Conservation (phyloP, 208 protist genomes). For the Crithidia acanthocephali region DNA sequence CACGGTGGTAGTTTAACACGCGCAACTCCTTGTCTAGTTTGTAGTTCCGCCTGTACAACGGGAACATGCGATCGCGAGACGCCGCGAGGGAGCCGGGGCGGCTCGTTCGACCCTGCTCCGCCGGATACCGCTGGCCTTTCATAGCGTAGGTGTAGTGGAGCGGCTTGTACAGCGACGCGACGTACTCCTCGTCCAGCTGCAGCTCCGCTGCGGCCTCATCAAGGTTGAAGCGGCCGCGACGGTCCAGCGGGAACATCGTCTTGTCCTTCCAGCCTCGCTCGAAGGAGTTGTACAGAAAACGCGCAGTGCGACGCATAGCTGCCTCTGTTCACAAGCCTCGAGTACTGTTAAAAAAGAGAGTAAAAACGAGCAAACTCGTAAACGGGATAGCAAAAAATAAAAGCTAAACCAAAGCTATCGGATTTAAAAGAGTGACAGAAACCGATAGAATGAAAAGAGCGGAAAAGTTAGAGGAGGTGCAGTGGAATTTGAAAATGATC, state of each 20-base stretch:
- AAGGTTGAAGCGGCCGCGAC: slow-evolving; percentile 82
- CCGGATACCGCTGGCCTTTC: slow-evolving; percentile 82
- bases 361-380: no score
- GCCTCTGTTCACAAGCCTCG: neutral
- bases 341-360: no score
- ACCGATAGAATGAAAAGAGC: no score
- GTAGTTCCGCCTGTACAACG: slow-evolving; percentile 70
- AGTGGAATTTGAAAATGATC: no score
- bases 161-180: slow-evolving; percentile 81
- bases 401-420: no score
- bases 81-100: slow-evolving; percentile 65
- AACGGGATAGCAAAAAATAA: no score
- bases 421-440: no score
- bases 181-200: slow-evolving; percentile 76
- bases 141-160: slow-evolving; percentile 82
- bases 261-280: slow-evolving; percentile 64
- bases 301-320: slow-evolving; percentile 24
- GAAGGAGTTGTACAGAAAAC: slow-evolving; percentile 42
- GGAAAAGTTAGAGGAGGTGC: no score
- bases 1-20: slow-evolving; percentile 45
- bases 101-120: slow-evolving; percentile 75
- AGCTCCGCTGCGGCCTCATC: slow-evolving; percentile 82
- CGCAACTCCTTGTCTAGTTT: slow-evolving; percentile 64
- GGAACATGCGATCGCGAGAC: slow-evolving; percentile 77
- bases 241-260: slow-evolving; percentile 58